Base-by-base conservation (phyloP, 768 basidiomycete species). In the Tylopilus cervinicoccineus region DNA sequence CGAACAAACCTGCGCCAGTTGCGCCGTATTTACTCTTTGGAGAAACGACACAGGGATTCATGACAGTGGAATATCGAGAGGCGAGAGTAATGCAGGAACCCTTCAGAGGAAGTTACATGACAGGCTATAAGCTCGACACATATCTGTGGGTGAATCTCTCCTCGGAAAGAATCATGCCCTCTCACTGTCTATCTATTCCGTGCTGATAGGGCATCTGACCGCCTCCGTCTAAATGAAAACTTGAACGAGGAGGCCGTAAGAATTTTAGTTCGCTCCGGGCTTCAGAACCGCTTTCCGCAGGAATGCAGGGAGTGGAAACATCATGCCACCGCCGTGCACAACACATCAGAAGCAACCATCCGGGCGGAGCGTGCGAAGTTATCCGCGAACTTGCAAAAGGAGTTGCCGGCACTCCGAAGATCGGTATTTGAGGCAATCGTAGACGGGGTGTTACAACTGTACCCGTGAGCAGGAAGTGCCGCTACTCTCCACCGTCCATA, bases 21-120 rank as follows among this genome's bases (percentile, higher is more conserved):
- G 42, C 44, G 12, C 71, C 71, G 3, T 57, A 45, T 38, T 59
- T 77, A 0, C 47, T 77, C n/a, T 56, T 51, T 26, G 73, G 75
- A 6, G 76, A 77, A 52, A 69, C 69, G 1, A 19, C 46, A 2
- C 74, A 75, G 50, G 76, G 65, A 4, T 70, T 77, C 43, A 48
- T 76, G 56, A 70, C 69, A 0, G 60, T 63, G 9, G 48, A 55
- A 17, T 59, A 67, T 51, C 46, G 45, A 42, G 43, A 65, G 6
- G 49, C 52, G 10, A 43, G 26, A 29, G 43, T 47, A 10, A 10
- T 10, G 3, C 29, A 34, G 3, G 61, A 67, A 0, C 1, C 2
- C 2, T 46, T 48, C 12, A 48, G 6, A 23, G 16, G 19, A 9
- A 45, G 20, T 3, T 36, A 39, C 3, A 41, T 48, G 13, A 32